These are phyloP conservation scores for Wickerhamomyces xylosicus DNA, from an alignment of 805 yeast genomes.

Conservation along the genomic window DNA sequence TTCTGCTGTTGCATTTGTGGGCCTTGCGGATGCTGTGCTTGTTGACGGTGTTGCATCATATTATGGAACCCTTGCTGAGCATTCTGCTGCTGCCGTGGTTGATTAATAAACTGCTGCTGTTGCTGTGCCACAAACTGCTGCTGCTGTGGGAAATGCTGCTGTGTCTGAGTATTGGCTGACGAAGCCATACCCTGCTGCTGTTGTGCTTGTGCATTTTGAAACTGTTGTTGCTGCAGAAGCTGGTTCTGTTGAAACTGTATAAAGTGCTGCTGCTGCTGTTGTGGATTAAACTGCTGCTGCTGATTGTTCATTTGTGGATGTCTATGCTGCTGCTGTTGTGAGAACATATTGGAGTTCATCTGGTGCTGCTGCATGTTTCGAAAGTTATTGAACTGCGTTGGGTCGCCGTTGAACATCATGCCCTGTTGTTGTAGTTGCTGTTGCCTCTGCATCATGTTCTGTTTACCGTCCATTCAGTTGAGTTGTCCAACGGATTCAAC, in stretches of 20 bases:
- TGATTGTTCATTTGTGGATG: constrained; percentile 2
- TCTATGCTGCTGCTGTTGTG: constrained; percentile 9
- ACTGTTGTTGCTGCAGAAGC: constrained; percentile 1
- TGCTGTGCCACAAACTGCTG: neutral
- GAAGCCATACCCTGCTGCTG: neutral
- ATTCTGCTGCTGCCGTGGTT: constrained; percentile 1
- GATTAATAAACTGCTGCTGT: constrained; percentile 2
- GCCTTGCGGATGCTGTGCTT: no score
- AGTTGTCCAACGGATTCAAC: no score
- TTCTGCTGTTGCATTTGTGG: no score
- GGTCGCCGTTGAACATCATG: constrained; percentile 4
- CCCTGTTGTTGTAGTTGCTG: constrained; percentile 5
- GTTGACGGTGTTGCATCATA: constrained; percentile 1
- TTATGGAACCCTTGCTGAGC: neutral
- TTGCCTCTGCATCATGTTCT: constrained; percentile 1
- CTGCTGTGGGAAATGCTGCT: neutral
- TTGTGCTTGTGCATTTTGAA: neutral
- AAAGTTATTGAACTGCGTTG: constrained; percentile 6
- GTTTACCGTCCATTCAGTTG: no score
- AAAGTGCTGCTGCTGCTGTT: neutral
- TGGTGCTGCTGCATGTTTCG: constrained; percentile 4
- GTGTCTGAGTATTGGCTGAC: neutral
- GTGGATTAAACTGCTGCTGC: constrained; percentile 1
- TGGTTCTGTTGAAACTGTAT: constrained; percentile 1
- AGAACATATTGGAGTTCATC: neutral